Percentiles rank a stretch among this genome's conserved stretches.
Evolutionary conservation across 1,139 yeast species (phyloP).

Genomic region (Scheffersomyces cryptocercus): DNA sequence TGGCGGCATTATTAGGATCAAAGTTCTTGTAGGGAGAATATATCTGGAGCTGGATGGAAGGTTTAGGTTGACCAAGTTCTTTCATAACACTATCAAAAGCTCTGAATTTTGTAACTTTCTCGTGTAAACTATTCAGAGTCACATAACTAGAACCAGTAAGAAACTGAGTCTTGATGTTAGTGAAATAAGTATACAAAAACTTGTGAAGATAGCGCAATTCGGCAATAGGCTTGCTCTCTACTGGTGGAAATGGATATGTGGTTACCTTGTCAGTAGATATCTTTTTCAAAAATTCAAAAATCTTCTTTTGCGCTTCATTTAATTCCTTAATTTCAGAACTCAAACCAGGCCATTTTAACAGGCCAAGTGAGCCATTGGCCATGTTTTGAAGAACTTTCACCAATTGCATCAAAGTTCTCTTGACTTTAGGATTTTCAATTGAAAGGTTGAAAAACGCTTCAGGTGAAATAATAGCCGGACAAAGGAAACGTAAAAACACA

Average conservation of each 20-base stretch:
- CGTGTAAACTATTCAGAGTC: constrained; percentile 21
- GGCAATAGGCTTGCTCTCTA: constrained; percentile 32
- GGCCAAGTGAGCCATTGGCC: constrained; percentile 72
- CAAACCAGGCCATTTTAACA: constrained; percentile 63
- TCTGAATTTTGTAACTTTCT: constrained; percentile 26
- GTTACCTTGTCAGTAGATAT: constrained; percentile 12
- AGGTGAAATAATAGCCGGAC: constrained; percentile 92
- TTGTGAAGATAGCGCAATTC: constrained; percentile 64
- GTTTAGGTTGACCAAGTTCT: constrained; percentile 42
- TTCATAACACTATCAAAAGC: constrained; percentile 31
- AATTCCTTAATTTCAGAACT: constrained; percentile 43
- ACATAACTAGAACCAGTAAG: constrained; percentile 25
- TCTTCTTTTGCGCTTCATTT: constrained; percentile 41
- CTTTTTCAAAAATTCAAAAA: constrained; percentile 46
- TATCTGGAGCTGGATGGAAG: constrained; percentile 52
- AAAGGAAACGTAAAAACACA: constrained; percentile 77
- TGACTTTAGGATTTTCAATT: constrained; percentile 49
- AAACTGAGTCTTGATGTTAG: constrained; percentile 48
- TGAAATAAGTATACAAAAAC: constrained; percentile 63
- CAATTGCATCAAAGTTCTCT: constrained; percentile 74
- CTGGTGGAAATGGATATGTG: constrained; percentile 32
- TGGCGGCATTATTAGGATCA: constrained; percentile 43
- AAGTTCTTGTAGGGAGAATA: constrained; percentile 49
- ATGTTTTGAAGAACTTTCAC: constrained; percentile 86
- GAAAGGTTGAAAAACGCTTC: constrained; percentile 59